Base-by-base conservation (phyloP, 208 protist species). In the Trypanosomatidae sp. region DNA sequence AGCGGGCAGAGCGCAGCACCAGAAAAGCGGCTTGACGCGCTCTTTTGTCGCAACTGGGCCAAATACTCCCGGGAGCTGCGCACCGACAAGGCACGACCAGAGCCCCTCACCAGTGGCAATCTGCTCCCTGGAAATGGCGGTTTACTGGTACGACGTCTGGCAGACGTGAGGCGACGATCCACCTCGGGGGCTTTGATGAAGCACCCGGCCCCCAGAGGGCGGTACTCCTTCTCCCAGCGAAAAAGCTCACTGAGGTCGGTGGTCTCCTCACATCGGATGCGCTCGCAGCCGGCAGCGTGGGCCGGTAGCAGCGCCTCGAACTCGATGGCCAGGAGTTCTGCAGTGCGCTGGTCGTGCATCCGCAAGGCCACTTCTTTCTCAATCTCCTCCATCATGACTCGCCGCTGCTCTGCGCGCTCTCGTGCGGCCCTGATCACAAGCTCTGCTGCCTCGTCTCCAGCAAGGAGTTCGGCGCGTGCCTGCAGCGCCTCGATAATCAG, bases 141-240 rank as follows among this genome's bases (percentile, higher is more conserved):
- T 3, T 36, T 44, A 33, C 50, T 53, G 15, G 65, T 66, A 22
- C 69, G 9, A 3, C 62, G 71, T 2, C 62, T 67, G 56, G 28
- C 15, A 73, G 70, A 66, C 10, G 33, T 39, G n/a, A 85, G 15
- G 0, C 80, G 84, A 46, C 71, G 79, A 59, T 84, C 75, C 39
- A 85, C 58, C 41, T 64, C 77, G 12, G 82, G 74, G 25, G 49
- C 69, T 25, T 69, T 52, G 59, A 83, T 79, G 60, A 88, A 73
- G 64, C 75, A 71, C 62, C 82, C 72, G 36, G 74, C 75, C 10
- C 87, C 82, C 39, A 95, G 81, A 1, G 88, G 88, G 46, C 83
- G 79, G 33, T 86, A 69, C 49, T 83, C 80, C 56, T 83, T 86
- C 52, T 91, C 78, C 84, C 84, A 88, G 2, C 39, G 69, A 17